phyloP scores from a whole-genome alignment of 176 grass and related monocot species.

The Bonia amplexicaulis region DNA sequence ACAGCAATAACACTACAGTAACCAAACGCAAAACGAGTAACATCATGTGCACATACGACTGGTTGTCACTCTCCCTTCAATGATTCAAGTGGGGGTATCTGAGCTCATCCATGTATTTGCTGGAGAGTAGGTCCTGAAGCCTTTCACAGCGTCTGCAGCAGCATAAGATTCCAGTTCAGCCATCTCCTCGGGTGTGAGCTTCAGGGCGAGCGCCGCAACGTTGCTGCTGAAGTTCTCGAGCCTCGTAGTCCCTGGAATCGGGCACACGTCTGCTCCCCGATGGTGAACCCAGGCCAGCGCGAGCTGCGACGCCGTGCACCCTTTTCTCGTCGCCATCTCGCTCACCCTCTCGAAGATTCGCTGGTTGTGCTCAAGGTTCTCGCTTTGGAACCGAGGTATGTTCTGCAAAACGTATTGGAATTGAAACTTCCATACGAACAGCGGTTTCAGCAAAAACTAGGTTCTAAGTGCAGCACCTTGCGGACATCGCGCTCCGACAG shows the following conservation, averaged over 20 bases:
- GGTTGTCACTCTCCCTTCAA: no score
- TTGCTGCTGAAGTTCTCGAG: conserved; percentile 39
- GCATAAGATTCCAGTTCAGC: conserved; percentile 35
- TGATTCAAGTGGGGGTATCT: no score
- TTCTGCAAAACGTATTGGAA: not conserved
- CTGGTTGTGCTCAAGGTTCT: conserved; percentile 40
- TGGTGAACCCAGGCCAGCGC: conserved; percentile 62
- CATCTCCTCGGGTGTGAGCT: conserved; percentile 38
- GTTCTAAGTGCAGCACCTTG: conserved; percentile 27
- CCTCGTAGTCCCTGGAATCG: conserved; percentile 57
- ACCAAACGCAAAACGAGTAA: no score
- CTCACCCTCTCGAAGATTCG: conserved; percentile 32
- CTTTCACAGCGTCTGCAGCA: not conserved
- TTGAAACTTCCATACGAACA: no score
- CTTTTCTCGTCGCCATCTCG: conserved; percentile 30
- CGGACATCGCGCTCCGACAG: conserved; percentile 21
- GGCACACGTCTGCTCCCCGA: conserved; percentile 41
- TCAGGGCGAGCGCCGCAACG: conserved; percentile 32
- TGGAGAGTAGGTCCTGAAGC: no score
- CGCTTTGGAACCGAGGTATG: conserved; percentile 28
- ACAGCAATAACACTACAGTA: no score
- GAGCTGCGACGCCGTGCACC: conserved; percentile 56
- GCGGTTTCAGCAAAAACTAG: no score
- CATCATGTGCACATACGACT: no score
- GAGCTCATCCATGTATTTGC: no score